A percentile compares a stretch with the other conserved stretches of the same genome.
phyloP scores from a whole-genome alignment of 2,329 filamentous ascomycete species.

The Ophiostoma sp. region DNA sequence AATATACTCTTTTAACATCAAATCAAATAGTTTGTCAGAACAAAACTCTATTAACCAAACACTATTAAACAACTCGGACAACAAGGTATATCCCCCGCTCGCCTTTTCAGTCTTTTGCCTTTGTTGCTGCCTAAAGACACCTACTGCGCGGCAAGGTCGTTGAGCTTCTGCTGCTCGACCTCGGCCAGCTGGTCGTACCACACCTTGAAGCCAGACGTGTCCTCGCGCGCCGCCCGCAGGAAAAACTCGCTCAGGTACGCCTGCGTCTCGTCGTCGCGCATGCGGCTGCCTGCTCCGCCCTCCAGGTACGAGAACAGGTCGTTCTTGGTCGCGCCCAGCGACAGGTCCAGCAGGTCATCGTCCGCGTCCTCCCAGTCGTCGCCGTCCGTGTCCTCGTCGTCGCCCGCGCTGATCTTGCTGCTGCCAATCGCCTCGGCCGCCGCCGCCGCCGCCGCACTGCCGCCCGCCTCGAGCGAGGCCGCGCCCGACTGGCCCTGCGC shows the following conservation, averaged over 20 bases:
- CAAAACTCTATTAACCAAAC: neutral
- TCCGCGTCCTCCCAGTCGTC: slow-evolving; percentile 90
- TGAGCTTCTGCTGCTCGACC: slow-evolving; percentile 53
- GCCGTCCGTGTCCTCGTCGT: slow-evolving; percentile 59
- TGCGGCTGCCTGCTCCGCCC: slow-evolving; percentile 52
- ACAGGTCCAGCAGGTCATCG: slow-evolving; percentile 69
- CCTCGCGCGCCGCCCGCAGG: slow-evolving; percentile 51
- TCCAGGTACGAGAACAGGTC: slow-evolving; percentile 77
- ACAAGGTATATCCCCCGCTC: slow-evolving; percentile 1
- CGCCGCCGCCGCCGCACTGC: slow-evolving; percentile 52
- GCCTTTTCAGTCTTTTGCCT: neutral
- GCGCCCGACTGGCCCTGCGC: slow-evolving; percentile 60
- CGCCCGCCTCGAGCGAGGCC: slow-evolving; percentile 21
- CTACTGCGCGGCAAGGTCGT: slow-evolving; percentile 41
- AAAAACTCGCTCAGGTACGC: slow-evolving; percentile 81
- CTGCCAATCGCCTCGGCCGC: slow-evolving; percentile 46
- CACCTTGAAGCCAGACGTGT: slow-evolving; percentile 51
- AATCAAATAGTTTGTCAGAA: neutral
- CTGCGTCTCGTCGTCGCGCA: slow-evolving; percentile 86
- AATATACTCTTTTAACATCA: too few relatives aligned
- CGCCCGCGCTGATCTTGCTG: slow-evolving; percentile 22
- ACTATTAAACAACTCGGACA: neutral
- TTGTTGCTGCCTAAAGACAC: neutral
- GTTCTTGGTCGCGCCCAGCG: slow-evolving; percentile 59
- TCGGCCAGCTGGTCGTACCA: slow-evolving; percentile 54